These are phyloP conservation scores for Cyclotella atomus DNA, from an alignment of 108 stramenopile species.

Conservation along the genomic window DNA sequence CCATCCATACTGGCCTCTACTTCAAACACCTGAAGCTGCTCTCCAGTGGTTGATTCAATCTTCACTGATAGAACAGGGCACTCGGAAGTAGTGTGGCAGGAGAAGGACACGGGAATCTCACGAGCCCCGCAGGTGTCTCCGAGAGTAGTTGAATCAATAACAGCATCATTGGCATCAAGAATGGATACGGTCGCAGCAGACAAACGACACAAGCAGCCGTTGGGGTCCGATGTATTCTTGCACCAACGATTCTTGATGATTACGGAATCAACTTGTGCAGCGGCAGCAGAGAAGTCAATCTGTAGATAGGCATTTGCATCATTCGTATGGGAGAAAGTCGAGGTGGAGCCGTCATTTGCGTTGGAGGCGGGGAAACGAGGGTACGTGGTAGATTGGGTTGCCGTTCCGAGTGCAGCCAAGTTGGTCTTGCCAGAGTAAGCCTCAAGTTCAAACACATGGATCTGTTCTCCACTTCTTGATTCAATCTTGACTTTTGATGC, in stretches of 20 bases:
- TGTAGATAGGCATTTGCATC: background rate
- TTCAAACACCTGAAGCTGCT: background rate
- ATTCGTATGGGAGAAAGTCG: background rate
- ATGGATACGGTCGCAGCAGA: background rate
- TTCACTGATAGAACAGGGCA: background rate
- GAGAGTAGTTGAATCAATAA: background rate
- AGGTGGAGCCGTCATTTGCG: background rate
- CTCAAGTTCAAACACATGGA: conserved; percentile 1
- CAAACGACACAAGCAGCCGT: background rate
- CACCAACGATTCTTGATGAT: background rate
- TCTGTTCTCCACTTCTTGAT: background rate
- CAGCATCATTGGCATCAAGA: background rate
- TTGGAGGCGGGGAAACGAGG: background rate
- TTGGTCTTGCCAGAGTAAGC: background rate
- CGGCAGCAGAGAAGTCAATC: background rate
- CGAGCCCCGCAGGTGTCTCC: background rate
- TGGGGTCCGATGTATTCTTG: background rate
- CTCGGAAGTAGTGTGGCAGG: background rate
- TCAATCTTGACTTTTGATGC: background rate
- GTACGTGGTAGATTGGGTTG: background rate
- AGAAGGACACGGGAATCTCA: background rate
- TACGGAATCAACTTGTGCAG: background rate
- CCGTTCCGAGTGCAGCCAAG: background rate
- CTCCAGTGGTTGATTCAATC: background rate
- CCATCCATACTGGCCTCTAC: background rate